phyloP scores from a whole-genome alignment of 2,329 filamentous ascomycete genomes.

The Coniochaeta sp. region DNA sequence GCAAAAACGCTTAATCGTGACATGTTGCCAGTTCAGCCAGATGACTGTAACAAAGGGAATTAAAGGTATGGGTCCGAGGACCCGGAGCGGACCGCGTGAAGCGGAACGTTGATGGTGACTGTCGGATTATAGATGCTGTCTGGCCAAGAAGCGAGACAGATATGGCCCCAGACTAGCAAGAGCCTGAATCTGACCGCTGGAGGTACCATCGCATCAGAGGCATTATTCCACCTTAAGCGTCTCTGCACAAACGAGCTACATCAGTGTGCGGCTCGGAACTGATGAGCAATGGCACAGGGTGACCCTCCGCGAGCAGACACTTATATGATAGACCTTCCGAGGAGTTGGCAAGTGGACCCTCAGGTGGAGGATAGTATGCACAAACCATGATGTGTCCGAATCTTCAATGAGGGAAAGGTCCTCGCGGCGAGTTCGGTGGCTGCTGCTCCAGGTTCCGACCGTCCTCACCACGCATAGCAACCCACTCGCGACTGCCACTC shows the following conservation, averaged over 20 bases:
- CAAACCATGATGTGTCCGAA: not conserved
- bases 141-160: too few species aligned
- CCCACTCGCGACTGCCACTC: slow-evolving; percentile 27
- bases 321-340: not conserved
- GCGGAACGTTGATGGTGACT: not conserved
- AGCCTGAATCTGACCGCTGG: too few species aligned
- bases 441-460: slow-evolving; percentile 8
- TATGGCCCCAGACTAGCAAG: too few species aligned
- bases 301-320: not conserved
- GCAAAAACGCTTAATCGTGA: not conserved
- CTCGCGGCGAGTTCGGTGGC: not conserved
- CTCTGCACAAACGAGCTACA: too few species aligned
- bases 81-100: not conserved
- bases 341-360: not conserved
- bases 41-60: not conserved
- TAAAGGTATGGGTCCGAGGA: not conserved
- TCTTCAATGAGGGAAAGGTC: not conserved
- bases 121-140: not conserved
- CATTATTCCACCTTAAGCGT: too few species aligned
- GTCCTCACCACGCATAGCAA: slow-evolving; percentile 26
- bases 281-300: too few species aligned
- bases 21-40: not conserved
- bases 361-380: not conserved
- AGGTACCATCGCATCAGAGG: too few species aligned
- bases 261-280: too few species aligned